Conservation (phyloP, 2,329 filamentous ascomycete species). For the Trichocomaceae sp. region DNA sequence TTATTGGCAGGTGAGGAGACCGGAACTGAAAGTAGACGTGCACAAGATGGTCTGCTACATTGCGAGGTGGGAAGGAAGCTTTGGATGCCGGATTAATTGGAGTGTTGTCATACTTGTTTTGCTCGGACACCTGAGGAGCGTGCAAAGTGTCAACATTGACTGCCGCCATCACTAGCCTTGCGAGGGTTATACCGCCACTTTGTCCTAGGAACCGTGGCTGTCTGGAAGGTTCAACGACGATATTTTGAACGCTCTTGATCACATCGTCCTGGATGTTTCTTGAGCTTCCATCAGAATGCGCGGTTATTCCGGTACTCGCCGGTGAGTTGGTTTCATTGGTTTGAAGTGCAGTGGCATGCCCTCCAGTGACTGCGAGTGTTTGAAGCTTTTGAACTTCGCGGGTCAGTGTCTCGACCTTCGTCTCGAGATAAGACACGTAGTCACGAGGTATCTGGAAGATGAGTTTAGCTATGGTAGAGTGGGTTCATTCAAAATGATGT, state of each 20-base stretch:
- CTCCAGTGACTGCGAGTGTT: slow-evolving; percentile 1
- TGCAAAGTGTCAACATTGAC: slow-evolving; percentile 17
- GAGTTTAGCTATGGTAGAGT: not conserved
- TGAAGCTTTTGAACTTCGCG: slow-evolving; percentile 16
- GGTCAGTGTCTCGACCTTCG: slow-evolving; percentile 15
- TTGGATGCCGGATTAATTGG: slow-evolving; percentile 7
- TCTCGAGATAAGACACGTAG: slow-evolving; percentile 21
- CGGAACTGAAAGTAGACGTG: slow-evolving; percentile 31
- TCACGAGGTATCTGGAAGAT: slow-evolving; percentile 15
- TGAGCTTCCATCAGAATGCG: not conserved
- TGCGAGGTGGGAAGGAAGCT: slow-evolving; percentile 28
- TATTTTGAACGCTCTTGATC: slow-evolving; percentile 1
- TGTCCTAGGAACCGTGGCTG: slow-evolving; percentile 28
- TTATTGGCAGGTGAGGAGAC: slow-evolving; percentile 28
- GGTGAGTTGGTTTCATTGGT: not conserved
- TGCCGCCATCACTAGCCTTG: slow-evolving; percentile 29
- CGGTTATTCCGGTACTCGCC: no score
- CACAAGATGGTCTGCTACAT: slow-evolving; percentile 28
- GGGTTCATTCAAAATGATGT: not conserved
- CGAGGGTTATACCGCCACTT: slow-evolving; percentile 29
- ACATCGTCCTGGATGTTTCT: slow-evolving; percentile 9
- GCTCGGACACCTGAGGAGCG: slow-evolving; percentile 10
- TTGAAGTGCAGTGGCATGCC: not conserved
- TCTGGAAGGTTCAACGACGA: slow-evolving; percentile 5
- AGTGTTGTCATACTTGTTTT: slow-evolving; percentile 9